Conservation (phyloP, 306 rosid genomes). For the Casuarina glauca region DNA sequence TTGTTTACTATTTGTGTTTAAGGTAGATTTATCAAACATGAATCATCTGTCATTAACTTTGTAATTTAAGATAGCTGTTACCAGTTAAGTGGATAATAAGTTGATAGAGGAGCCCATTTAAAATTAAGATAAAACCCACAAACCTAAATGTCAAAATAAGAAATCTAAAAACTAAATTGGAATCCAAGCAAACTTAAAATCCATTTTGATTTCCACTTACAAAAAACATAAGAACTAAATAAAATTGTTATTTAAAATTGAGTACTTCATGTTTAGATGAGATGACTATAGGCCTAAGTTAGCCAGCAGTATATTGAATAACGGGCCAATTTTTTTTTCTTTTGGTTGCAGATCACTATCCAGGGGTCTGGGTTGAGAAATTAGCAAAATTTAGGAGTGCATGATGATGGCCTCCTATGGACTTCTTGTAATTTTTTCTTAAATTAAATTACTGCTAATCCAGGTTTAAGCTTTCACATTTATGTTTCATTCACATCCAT, state of each 20-base stretch:
- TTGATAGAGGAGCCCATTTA: no score
- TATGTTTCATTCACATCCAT: not conserved
- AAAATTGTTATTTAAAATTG: not conserved
- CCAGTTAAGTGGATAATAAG: no score
- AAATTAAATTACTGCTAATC: not conserved
- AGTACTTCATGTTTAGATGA: slow-evolving; percentile 2
- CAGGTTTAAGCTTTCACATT: not conserved
- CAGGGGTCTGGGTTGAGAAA: not conserved
- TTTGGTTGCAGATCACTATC: not conserved
- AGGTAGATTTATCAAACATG: no score
- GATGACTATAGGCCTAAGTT: not conserved
- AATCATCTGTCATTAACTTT: no score
- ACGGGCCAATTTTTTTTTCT: not conserved
- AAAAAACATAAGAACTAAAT: not conserved
- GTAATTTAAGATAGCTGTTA: no score
- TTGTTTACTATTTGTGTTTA: no score
- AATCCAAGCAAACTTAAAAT: not conserved
- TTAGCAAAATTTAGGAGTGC: not conserved
- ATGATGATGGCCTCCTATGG: not conserved
- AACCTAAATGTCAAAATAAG: no score
- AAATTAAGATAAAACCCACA: no score
- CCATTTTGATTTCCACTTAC: not conserved
- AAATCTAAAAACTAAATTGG: no score
- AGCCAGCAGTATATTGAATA: not conserved
- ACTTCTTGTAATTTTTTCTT: not conserved